Evolutionary conservation across 306 rosid genomes (phyloP), one percentile per base, ranked within the genome.

Genomic region (Dalbergia cochinchinensis): DNA sequence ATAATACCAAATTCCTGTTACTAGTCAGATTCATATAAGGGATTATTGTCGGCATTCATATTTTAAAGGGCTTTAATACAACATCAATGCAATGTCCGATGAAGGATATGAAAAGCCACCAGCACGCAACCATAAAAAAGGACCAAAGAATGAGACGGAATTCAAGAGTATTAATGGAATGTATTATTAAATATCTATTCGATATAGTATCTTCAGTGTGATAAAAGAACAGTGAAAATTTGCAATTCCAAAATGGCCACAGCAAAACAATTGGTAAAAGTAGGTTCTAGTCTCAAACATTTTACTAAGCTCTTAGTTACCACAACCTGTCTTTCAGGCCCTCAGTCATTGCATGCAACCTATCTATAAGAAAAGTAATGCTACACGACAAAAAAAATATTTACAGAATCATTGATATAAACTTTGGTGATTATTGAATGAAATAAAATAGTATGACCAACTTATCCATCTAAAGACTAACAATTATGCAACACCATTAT

Each of bases 1-100:
- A 55, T 55, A 55, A 55, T 55, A 3, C 61, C 61, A 55, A 59
- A 59, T 19, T 22, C 64, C 64, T 59, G 9, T 59, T 59, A 22
- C 11, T 59, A 59, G 64, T 20, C 64, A 20, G 64, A 59, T 59
- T 20, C 64, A 59, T 22, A 48, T 48, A 59, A 59, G 4, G 15
- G 2, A 19, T 4, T 59, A 59, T 8, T 59, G 34, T 59, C 35
- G 11, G 64, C 64, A 59, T 20, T 59, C 64, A 59, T 19, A 59
- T 59, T 59, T 59, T 3, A 59, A 19, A 59, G 64, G 34, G 4
- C 22, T 20, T 20, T 10, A 6, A 3, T 19, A 8, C 8, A 11
- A 11, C n/a, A 22, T 60, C 65, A 60, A 14, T 22, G 9, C 65
- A 22, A 60, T 11, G 65, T 20, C 65, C 16, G 8, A 26, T 31